Conservation (phyloP, 805 yeast genomes). For the Vanderwaltozyma yarrowii region DNA sequence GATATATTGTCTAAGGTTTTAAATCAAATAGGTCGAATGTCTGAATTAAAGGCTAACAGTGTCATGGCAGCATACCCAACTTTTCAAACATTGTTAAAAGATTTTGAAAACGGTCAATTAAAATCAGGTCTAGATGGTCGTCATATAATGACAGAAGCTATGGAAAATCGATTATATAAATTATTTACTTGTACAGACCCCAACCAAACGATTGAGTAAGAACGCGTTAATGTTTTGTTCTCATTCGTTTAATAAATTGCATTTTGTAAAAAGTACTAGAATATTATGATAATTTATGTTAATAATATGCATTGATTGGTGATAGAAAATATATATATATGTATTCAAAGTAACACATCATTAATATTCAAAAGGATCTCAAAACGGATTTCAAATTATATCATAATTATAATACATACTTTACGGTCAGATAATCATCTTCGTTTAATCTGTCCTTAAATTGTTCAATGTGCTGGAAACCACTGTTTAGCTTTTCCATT, state of each 20-base stretch:
- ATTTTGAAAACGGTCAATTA: constrained; percentile 26
- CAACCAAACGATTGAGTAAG: constrained; percentile 26
- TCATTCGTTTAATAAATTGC: constrained; percentile 24
- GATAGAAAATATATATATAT: neutral
- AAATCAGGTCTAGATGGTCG: constrained; percentile 36
- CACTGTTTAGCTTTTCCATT: constrained; percentile 26
- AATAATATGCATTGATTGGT: neutral
- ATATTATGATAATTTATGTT: neutral
- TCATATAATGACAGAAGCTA: constrained; percentile 39
- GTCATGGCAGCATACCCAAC: constrained; percentile 34
- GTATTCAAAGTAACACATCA: no score
- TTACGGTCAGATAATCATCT: constrained; percentile 40
- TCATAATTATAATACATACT: constrained; percentile 2
- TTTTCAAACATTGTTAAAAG: constrained; percentile 25
- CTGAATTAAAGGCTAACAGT: constrained; percentile 39
- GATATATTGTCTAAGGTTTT: constrained; percentile 42
- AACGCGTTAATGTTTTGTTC: neutral
- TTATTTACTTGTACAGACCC: constrained; percentile 45
- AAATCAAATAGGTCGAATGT: constrained; percentile 49
- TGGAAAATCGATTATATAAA: constrained; percentile 38
- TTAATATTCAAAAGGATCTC: no score
- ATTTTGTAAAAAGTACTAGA: constrained; percentile 30
- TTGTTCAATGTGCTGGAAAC: constrained; percentile 31
- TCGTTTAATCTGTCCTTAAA: constrained; percentile 40
- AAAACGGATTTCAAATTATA: constrained; percentile 1